Evolutionary conservation across 768 basidiomycete species (phyloP).

Genomic region (Mycena capillaripes): DNA sequence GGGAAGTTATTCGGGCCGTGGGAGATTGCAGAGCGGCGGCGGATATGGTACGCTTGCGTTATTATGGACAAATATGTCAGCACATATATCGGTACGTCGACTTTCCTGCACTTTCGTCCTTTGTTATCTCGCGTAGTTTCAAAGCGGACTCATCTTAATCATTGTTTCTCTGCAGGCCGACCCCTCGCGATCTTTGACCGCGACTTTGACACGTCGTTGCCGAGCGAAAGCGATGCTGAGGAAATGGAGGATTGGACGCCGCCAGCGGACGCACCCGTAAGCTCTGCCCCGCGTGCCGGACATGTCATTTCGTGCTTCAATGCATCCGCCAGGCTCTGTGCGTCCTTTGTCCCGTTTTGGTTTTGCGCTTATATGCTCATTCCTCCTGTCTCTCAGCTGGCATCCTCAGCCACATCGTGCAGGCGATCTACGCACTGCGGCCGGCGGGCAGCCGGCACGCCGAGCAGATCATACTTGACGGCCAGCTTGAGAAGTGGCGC

Average conservation of each 20-base stretch:
- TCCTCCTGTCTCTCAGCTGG: constrained; percentile 62
- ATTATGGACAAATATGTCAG: constrained; percentile 86
- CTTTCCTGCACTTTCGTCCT: not conserved
- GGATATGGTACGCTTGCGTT: constrained; percentile 86
- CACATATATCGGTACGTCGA: constrained; percentile 75
- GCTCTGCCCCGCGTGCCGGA: constrained; percentile 54
- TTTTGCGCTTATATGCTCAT: constrained; percentile 20
- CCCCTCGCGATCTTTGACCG: constrained; percentile 81
- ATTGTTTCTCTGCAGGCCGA: constrained; percentile 57
- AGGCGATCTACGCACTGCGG: constrained; percentile 78
- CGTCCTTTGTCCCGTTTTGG: constrained; percentile 42
- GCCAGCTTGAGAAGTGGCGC: constrained; percentile 80
- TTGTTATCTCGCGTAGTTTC: too few relatives aligned
- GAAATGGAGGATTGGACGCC: constrained; percentile 69
- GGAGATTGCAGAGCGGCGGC: constrained; percentile 78
- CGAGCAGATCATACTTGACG: constrained; percentile 72
- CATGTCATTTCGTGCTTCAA: constrained; percentile 82
- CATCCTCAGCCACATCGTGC: constrained; percentile 77
- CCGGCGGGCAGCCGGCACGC: constrained; percentile 67
- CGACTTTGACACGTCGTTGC: constrained; percentile 83
- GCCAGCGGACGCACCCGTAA: constrained; percentile 46
- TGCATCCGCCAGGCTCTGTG: constrained; percentile 80
- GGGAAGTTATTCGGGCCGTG: constrained; percentile 65
- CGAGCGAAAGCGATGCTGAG: constrained; percentile 76
- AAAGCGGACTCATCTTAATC: too few relatives aligned